A percentile compares a stretch with the other conserved stretches of the same genome.
phyloP scores from a whole-genome alignment of 345 rosid genomes.

The Moricandia moricandioides region DNA sequence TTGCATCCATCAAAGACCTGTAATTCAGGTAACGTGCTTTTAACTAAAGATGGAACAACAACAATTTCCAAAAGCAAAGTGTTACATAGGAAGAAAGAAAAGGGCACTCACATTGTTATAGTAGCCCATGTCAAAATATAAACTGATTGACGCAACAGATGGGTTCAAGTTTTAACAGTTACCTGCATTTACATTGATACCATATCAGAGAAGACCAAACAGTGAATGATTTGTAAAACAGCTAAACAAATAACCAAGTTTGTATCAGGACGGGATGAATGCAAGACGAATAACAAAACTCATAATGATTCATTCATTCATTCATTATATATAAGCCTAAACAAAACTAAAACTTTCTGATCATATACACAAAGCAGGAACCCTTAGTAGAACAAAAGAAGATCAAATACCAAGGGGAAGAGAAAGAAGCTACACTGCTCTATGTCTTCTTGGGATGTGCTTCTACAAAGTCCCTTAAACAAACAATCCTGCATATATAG shows the following conservation, averaged over 20 bases:
- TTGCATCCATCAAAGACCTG: conserved; percentile 51
- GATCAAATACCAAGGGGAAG: conserved; percentile 1
- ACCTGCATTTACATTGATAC: conserved; percentile 10
- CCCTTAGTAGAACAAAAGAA: background rate
- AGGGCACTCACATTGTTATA: conserved; percentile 22
- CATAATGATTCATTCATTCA: background rate
- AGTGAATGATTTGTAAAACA: background rate
- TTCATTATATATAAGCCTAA: background rate
- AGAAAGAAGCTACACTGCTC: background rate
- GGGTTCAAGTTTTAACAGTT: background rate
- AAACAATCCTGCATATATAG: background rate
- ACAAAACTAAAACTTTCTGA: background rate
- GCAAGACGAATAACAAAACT: background rate
- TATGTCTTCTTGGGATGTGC: background rate
- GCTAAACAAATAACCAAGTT: background rate
- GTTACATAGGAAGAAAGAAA: background rate
- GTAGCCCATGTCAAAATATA: conserved; percentile 38
- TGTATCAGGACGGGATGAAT: background rate
- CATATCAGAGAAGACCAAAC: conserved; percentile 1
- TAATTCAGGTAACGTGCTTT: background rate
- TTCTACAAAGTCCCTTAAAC: background rate
- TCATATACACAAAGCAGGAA: background rate
- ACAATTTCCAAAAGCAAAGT: background rate
- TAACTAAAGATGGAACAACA: background rate
- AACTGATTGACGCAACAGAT: background rate